These are phyloP conservation scores for Carpinus viminea DNA, from an alignment of 306 rosid genomes.

Conservation along the genomic window DNA sequence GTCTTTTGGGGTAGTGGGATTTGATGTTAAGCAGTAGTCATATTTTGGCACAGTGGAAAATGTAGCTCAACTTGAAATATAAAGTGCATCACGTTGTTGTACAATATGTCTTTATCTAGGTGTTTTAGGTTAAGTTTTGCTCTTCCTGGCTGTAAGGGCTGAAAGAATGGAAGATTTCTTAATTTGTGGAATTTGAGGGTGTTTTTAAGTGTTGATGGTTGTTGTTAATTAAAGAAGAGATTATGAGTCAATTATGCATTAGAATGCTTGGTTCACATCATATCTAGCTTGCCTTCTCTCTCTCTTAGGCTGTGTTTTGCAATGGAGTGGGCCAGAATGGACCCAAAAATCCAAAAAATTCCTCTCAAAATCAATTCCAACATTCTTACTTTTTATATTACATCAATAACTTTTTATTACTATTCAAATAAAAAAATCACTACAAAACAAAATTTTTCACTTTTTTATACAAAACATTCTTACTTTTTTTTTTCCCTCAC, in stretches of 20 bases:
- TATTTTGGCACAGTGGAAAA: background rate
- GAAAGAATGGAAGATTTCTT: background rate
- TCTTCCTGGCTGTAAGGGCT: background rate
- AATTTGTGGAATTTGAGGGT: background rate
- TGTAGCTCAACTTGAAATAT: conserved; percentile 15
- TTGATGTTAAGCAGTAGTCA: background rate
- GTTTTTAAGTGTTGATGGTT: background rate
- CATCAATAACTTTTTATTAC: no score
- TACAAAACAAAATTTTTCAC: no score
- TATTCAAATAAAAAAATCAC: no score
- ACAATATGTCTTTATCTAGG: conserved; percentile 11
- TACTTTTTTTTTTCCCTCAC: no score
- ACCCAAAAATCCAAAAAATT: no score
- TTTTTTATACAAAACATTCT: no score
- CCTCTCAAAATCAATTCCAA: no score
- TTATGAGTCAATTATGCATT: background rate
- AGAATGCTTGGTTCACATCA: background rate
- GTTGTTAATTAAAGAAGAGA: no score
- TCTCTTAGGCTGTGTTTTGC: background rate
- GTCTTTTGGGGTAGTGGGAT: background rate
- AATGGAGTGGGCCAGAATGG: no score
- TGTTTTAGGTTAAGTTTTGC: background rate
- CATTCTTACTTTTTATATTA: no score
- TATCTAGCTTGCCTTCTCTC: background rate
- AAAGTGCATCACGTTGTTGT: conserved; percentile 5